phyloP scores from a whole-genome alignment of 179 eudicot species.

The Monotropa hypopitys region DNA sequence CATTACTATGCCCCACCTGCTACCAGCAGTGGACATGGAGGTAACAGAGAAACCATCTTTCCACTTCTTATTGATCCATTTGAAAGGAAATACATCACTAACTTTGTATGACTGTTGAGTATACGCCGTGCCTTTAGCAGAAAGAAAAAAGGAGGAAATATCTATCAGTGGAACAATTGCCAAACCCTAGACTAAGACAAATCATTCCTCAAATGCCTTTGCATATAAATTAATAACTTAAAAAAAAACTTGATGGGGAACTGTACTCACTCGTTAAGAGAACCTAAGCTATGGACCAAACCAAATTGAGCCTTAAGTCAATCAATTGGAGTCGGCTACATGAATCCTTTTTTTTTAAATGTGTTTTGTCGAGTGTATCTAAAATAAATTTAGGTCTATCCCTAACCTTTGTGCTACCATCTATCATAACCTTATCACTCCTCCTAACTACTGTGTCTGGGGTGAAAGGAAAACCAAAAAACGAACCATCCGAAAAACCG shows the following conservation, averaged over 20 bases:
- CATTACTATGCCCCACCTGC: constrained; percentile 55
- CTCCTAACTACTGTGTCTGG: too few relatives aligned
- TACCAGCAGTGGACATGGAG: constrained; percentile 55
- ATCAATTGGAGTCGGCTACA: too few relatives aligned
- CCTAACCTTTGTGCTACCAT: too few relatives aligned
- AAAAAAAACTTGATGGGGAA: background rate
- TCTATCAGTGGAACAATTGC: constrained; percentile 1
- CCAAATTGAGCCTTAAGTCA: too few relatives aligned
- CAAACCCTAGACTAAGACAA: background rate
- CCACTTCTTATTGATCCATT: constrained; percentile 66
- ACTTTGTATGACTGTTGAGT: constrained; percentile 60
- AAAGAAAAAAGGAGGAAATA: constrained; percentile 1
- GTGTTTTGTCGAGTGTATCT: too few relatives aligned
- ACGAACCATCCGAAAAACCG: too few relatives aligned
- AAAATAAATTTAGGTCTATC: too few relatives aligned
- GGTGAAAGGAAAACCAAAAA: too few relatives aligned
- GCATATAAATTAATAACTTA: background rate
- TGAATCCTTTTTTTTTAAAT: too few relatives aligned
- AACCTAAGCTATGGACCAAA: background rate
- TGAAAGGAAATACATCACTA: constrained; percentile 48
- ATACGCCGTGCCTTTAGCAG: constrained; percentile 30
- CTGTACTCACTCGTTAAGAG: background rate
- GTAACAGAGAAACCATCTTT: constrained; percentile 54
- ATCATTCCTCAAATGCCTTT: background rate
- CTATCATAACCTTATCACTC: too few relatives aligned